phyloP scores from a whole-genome alignment of 2,329 filamentous ascomycete species.

The Coniosporium tulheliwenetii region DNA sequence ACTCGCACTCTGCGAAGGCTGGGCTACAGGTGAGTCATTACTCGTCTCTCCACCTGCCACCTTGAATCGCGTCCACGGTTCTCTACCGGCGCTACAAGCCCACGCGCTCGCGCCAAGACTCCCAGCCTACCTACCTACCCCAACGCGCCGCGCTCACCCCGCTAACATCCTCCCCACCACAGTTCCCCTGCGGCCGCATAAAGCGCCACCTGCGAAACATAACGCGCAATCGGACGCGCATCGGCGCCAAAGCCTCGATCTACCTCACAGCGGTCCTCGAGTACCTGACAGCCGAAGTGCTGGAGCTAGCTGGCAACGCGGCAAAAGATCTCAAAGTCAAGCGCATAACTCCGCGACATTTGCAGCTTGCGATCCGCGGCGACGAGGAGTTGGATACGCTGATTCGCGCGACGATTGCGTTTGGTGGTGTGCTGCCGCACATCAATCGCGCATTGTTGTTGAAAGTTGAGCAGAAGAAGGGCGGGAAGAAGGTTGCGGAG shows the following conservation, averaged over 20 bases:
- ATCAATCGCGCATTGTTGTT: slow-evolving; percentile 94
- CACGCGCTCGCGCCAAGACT: neutral
- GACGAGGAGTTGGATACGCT: slow-evolving; percentile 97
- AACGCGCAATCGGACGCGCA: slow-evolving; percentile 99
- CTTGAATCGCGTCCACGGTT: slow-evolving; percentile 3
- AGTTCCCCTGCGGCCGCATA: slow-evolving; percentile 99
- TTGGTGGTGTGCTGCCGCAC: slow-evolving; percentile 93
- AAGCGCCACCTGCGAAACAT: slow-evolving; percentile 99
- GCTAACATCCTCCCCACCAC: slow-evolving; percentile 6
- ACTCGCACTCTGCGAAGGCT: slow-evolving; percentile 84
- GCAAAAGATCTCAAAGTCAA: slow-evolving; percentile 99
- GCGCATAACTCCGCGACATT: slow-evolving; percentile 94
- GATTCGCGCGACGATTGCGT: slow-evolving; percentile 94
- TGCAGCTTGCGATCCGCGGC: slow-evolving; percentile 94
- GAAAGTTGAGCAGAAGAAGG: slow-evolving; percentile 98
- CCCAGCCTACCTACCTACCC: slow-evolving; percentile 4
- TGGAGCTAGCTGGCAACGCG: slow-evolving; percentile 94
- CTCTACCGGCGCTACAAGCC: neutral
- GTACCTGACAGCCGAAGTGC: slow-evolving; percentile 93
- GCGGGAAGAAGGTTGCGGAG: slow-evolving; percentile 39
- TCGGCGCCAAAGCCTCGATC: slow-evolving; percentile 94
- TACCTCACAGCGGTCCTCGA: slow-evolving; percentile 97
- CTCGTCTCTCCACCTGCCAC: neutral
- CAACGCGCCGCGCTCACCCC: slow-evolving; percentile 12
- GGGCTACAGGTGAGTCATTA: slow-evolving; percentile 70